phyloP scores from a whole-genome alignment of 1,284 basidiomycete genomes.

The Cryptococcus sp. region DNA sequence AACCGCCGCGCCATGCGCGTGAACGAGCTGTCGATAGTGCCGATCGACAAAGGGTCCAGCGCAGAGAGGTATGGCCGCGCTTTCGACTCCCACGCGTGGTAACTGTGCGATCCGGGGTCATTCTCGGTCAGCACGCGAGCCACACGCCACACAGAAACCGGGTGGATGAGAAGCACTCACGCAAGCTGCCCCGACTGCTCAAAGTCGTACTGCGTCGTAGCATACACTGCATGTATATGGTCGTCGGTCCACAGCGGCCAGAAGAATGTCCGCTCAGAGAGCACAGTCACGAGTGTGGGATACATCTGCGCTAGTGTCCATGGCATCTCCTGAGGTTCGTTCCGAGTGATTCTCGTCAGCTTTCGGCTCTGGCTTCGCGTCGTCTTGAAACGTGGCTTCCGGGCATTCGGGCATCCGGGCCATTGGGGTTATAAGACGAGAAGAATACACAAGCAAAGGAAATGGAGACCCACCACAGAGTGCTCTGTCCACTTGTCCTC shows the following conservation, averaged over 20 bases:
- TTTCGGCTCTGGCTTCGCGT: too few relatives aligned
- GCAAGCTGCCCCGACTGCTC: conserved; percentile 37
- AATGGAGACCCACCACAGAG: conserved; percentile 35
- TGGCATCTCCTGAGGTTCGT: conserved; percentile 35
- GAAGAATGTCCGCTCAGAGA: conserved; percentile 51
- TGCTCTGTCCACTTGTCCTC: conserved; percentile 45
- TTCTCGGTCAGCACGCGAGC: not conserved
- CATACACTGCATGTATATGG: conserved; percentile 37
- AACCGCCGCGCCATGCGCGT: conserved; percentile 36
- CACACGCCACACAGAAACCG: too few relatives aligned
- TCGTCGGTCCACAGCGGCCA: conserved; percentile 50
- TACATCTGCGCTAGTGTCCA: conserved; percentile 45
- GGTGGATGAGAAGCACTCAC: conserved; percentile 9
- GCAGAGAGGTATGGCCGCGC: conserved; percentile 28
- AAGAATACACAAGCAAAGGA: not conserved
- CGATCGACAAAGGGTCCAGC: conserved; percentile 32
- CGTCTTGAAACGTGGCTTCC: too few relatives aligned
- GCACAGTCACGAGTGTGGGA: conserved; percentile 47
- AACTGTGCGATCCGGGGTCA: conserved; percentile 17
- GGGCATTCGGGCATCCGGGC: too few relatives aligned
- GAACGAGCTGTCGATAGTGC: conserved; percentile 33
- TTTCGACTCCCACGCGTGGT: conserved; percentile 47
- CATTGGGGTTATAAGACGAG: too few relatives aligned
- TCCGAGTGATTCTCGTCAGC: not conserved
- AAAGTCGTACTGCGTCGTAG: conserved; percentile 37